Evolutionary conservation across 495 filamentous ascomycete genomes (phyloP).

Genomic region (Penicillium bovifimosum): DNA sequence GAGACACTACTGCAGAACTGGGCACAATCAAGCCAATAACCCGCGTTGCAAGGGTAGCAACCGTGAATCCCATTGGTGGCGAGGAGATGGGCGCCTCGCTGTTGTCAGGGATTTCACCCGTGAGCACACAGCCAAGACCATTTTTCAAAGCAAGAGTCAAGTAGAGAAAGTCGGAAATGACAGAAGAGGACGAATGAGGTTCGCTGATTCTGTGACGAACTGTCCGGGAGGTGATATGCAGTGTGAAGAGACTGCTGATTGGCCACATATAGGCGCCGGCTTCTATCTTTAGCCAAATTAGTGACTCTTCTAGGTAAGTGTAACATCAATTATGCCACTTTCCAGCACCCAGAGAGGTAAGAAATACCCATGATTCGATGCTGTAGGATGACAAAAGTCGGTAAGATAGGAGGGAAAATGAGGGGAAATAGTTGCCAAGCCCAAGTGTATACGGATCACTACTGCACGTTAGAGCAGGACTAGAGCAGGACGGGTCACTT

Average conservation of each 20-base stretch:
- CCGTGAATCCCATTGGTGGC: slow-evolving; percentile 12
- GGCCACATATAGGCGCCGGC: slow-evolving; percentile 2
- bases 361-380: background rate
- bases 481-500: background rate
- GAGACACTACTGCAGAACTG: slow-evolving; percentile 38
- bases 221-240: background rate
- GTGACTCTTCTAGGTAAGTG: background rate
- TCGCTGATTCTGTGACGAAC: slow-evolving; percentile 4
- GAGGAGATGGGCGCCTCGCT: slow-evolving; percentile 22
- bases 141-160: background rate
- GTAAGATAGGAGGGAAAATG: background rate
- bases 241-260: slow-evolving; percentile 7
- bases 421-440: slow-evolving; percentile 2
- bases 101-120: background rate
- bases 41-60: slow-evolving; percentile 1
- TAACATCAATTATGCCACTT: slow-evolving; percentile 2
- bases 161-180: background rate
- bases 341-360: background rate
- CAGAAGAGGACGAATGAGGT: slow-evolving; percentile 1
- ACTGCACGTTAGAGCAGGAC: slow-evolving; percentile 1
- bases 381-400: background rate
- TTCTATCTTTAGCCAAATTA: slow-evolving; percentile 10
- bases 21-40: slow-evolving; percentile 24
- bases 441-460: background rate
- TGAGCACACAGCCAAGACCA: slow-evolving; percentile 5